Evolutionary conservation across 2,329 filamentous ascomycete species (phyloP), one percentile per base, ranked within the genome.

Genomic region (Metarhizium guizhouense): DNA sequence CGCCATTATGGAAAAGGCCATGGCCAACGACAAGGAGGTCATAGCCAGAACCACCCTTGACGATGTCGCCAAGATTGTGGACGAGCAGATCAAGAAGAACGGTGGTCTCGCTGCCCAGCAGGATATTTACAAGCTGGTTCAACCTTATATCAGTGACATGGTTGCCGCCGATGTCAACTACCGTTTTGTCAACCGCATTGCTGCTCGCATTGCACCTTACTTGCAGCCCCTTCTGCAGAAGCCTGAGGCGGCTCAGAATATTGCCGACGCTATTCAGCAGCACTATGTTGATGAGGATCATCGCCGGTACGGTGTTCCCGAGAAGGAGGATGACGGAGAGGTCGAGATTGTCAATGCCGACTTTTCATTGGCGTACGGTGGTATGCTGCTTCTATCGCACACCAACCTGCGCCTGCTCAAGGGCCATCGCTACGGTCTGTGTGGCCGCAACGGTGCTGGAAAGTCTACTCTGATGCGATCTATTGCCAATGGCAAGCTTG

Each of bases 391-490:
- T 59, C 82, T 99, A 25, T 96, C 91, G 5, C 94, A 97, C 76
- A 96, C 94, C 62, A 97, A 96, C 70, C 79, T 99, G 47, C 86
- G 91, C 47, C 84, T 99, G 8, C 82, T 97, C 66, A 96, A 97
- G 78, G 94, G 94, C 56, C 94, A 97, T 73, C 87, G 94, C 57
- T 99, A 99, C 69, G 94, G 94, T 70, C 88, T 99, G 18, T 96
- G 93, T 67, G 94, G 94, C 65, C 88, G 93, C 65, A 99, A 99
- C 71, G 94, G 94, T 76, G 91, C 92, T 56, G 94, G 94, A 68
- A 99, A 99, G 77, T 97, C 94, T n/a, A 99, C 94, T 1, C 82
- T 99, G 57, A 97, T 99, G 94, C 89, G 90, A 69, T 91, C 88
- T 70, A 99, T 99, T 65, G 89, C 94, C 52, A 87, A 87, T 57